Percentiles rank a stretch among this genome's conserved stretches.
phyloP scores from a whole-genome alignment of 768 basidiomycete genomes.

The Leccinellum albellum region DNA sequence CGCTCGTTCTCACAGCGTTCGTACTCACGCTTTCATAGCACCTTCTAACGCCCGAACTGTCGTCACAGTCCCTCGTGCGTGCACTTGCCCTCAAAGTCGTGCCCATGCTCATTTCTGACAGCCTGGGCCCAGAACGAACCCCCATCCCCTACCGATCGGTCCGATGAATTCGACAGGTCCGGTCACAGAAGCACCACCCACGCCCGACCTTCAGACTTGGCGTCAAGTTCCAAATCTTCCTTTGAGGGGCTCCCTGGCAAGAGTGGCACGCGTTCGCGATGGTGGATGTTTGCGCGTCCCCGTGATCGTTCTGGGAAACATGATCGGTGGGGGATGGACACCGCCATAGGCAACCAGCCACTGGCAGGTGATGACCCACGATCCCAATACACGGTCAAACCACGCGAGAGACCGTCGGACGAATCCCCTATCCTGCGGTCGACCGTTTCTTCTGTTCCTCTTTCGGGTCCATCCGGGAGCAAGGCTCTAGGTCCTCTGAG shows the following conservation, averaged over 20 bases:
- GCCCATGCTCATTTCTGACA: constrained; percentile 27
- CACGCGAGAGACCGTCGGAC: constrained; percentile 18
- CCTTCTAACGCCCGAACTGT: constrained; percentile 51
- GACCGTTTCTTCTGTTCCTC: constrained; percentile 24
- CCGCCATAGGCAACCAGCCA: background rate
- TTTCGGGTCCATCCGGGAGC: constrained; percentile 53
- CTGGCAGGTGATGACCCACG: constrained; percentile 16
- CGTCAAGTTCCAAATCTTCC: constrained; percentile 48
- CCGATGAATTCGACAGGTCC: constrained; percentile 36
- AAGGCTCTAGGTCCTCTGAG: constrained; percentile 61
- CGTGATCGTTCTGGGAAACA: constrained; percentile 32
- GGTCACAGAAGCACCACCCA: constrained; percentile 32
- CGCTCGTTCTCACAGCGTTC: constrained; percentile 28
- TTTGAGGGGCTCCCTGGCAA: constrained; percentile 28
- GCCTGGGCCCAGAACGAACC: constrained; percentile 87
- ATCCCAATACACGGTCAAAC: constrained; percentile 7
- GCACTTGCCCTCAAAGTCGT: background rate
- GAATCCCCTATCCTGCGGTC: constrained; percentile 23
- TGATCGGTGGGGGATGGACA: constrained; percentile 2
- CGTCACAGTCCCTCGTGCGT: constrained; percentile 69
- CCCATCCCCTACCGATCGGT: constrained; percentile 57
- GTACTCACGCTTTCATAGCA: constrained; percentile 18
- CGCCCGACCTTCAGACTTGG: constrained; percentile 48
- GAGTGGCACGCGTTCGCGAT: constrained; percentile 45
- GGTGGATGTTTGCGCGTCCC: constrained; percentile 73